Base-by-base conservation (phyloP, 2,329 filamentous ascomycete genomes). In the Arthrobotrys megalospora region DNA sequence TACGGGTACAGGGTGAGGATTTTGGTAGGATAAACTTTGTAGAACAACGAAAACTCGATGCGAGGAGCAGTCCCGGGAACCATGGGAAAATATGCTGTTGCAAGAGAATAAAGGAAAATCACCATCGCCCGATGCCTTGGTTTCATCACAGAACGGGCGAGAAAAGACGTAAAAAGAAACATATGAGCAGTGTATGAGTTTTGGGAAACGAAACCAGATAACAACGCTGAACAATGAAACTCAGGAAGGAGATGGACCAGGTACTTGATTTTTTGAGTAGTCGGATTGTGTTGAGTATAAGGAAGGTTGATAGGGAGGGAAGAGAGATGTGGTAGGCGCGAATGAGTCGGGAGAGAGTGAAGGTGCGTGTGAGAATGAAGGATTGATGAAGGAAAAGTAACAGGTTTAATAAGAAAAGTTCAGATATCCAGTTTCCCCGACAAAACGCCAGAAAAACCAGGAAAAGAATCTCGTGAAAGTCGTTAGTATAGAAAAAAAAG, bases 181-280 rank as follows among this genome's bases (percentile, higher is more conserved):
- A 36, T 14, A 38, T 45, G 34, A 16, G 28, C 32, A 45, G 34
- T 62, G 52, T 28, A 67, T 43, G 36, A 14, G 24, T 52, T 60
- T 60, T 10, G 21, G 8, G 36, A 47, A 64, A 53, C 10, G 45
- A 43, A 43, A 60, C 36, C 34, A 6, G 36, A 60, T 43, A 43
- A 38, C 28, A 71, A 50, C 69, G 60, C 69, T 73, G 69, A 66
- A 66, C 60, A 60, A 69, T 64, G 63, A 43, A 64, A 68, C 53
- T 64, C 12, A 24, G 50, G 3, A 64, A 50, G 34, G 64, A 45
- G 58, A 76, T 32, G 45, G 32, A 21, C 16, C 12, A 43, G 55
- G 36, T 41, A 52, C 43, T 60, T 53, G 3, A 43, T 45, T 76
- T n/a, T 68, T 55, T n/a, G 38, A 16, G 45, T 52, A 50, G 50